Conservation (phyloP, 2,329 filamentous ascomycete species). For the Xylariaceae sp. region DNA sequence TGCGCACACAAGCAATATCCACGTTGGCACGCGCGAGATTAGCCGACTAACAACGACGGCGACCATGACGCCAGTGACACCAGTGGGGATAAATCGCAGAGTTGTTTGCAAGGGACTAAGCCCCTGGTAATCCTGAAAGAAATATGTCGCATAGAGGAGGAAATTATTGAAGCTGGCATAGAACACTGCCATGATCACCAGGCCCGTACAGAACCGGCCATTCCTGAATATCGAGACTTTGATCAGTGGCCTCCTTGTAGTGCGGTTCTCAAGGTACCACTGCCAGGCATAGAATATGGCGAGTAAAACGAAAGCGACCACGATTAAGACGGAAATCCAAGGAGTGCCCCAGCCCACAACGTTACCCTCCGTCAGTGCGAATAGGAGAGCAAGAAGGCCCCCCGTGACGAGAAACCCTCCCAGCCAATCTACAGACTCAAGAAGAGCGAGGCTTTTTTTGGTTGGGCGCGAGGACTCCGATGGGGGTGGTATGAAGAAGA, state of each 20-base stretch:
- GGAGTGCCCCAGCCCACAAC: slow-evolving; percentile 61
- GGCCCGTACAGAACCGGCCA: slow-evolving; percentile 54
- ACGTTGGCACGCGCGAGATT: slow-evolving; percentile 53
- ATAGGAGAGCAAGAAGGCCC: slow-evolving; percentile 57
- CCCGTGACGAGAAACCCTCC: slow-evolving; percentile 59
- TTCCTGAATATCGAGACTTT: slow-evolving; percentile 60
- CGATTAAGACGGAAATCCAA: slow-evolving; percentile 57
- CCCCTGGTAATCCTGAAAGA: slow-evolving; percentile 62
- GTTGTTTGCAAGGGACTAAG: slow-evolving; percentile 60
- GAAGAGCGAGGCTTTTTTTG: slow-evolving; percentile 30
- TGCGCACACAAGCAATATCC: slow-evolving; percentile 53
- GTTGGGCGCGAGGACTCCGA: slow-evolving; percentile 29
- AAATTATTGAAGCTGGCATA: slow-evolving; percentile 65
- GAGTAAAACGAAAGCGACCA: slow-evolving; percentile 52
- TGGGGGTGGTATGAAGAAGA: slow-evolving; percentile 55
- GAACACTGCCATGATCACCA: slow-evolving; percentile 61
- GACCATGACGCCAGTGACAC: slow-evolving; percentile 53
- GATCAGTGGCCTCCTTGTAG: slow-evolving; percentile 52
- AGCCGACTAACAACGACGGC: slow-evolving; percentile 51
- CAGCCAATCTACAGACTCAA: slow-evolving; percentile 58
- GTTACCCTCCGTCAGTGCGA: slow-evolving; percentile 64
- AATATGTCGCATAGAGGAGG: slow-evolving; percentile 63
- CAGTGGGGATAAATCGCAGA: slow-evolving; percentile 62
- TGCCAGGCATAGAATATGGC: slow-evolving; percentile 57
- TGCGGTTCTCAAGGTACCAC: slow-evolving; percentile 50